These are phyloP conservation scores for Benincasa hispida DNA, from an alignment of 306 rosid genomes.

Conservation along the genomic window DNA sequence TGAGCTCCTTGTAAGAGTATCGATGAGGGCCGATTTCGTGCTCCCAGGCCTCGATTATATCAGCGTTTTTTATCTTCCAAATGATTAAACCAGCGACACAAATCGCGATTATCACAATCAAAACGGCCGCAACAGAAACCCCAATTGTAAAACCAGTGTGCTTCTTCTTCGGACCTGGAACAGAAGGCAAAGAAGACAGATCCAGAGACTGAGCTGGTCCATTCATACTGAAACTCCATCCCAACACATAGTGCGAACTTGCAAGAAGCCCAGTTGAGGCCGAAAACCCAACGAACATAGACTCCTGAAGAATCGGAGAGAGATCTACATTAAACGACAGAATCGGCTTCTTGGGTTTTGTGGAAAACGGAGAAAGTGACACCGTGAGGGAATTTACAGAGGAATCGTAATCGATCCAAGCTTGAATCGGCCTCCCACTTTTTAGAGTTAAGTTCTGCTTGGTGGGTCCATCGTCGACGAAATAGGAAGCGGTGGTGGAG, in stretches of 20 bases:
- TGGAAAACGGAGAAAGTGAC: conserved; percentile 40
- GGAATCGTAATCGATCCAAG: conserved; percentile 74
- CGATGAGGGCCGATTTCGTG: conserved; percentile 80
- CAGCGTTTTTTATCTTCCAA: conserved; percentile 44
- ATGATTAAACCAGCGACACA: conserved; percentile 22
- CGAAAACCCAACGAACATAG: conserved; percentile 78
- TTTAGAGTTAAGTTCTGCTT: conserved; percentile 33
- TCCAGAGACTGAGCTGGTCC: conserved; percentile 45
- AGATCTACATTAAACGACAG: conserved; percentile 44
- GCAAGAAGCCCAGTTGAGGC: conserved; percentile 85
- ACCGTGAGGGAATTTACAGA: conserved; percentile 21
- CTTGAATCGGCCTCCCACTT: conserved; percentile 41
- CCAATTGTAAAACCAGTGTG: conserved; percentile 24
- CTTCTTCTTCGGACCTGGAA: conserved; percentile 50
- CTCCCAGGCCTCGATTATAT: conserved; percentile 71
- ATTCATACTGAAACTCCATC: conserved; percentile 78
- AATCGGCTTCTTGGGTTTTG: conserved; percentile 45
- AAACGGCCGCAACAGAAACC: conserved; percentile 18
- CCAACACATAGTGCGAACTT: conserved; percentile 70
- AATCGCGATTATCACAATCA: conserved; percentile 18
- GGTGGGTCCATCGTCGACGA: conserved; percentile 15
- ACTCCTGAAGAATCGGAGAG: conserved; percentile 32
- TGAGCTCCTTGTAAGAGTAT: conserved; percentile 61
- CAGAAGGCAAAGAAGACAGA: conserved; percentile 45
- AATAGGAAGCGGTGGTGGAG: conserved; percentile 36